Evolutionary conservation across 495 filamentous ascomycete species (phyloP), one percentile per base, ranked within the genome.

Genomic region (Darksidea phi): DNA sequence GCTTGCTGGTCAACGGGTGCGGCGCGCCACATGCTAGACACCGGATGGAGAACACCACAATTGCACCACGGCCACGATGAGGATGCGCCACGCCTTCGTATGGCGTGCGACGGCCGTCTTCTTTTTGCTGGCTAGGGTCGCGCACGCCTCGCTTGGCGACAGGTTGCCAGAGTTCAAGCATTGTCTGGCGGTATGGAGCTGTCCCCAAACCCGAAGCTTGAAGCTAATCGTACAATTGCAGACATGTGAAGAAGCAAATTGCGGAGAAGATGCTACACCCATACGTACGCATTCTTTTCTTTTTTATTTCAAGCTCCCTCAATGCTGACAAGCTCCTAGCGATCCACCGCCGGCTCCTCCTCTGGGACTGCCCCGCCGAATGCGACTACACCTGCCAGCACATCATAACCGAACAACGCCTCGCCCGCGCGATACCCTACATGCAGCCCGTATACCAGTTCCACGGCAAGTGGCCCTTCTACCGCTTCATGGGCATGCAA

Each of bases 391-490:
- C 88, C 47, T 98, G 94, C 80, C 94, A 98, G 73, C 94, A 96
- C 79, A 88, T 96, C 73, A 80, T 94, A 52, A 97, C 94, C 53
- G 75, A 88, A 58, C 75, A 72, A 21, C 90, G 94, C 58, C 73
- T 89, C 49, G 77, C 82, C 37, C 79, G 82, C 67, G 80, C 84
- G 47, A 82, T 83, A 28, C 84, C 84, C 13, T 81, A 83, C 74
- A 72, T 81, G 41, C 77, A 81, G 26, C 82, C 88, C 2, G 72
- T 96, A 25, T 85, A 92, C 38, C 94, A 98, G 77, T 98, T 89
- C 79, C 92, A 98, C 78, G 94, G 95, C n/a, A 98, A 98, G 83
- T 98, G 94, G 94, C 94, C 94, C 26, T 98, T 98, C 79, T 78
- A 82, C 63, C 86, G 94, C 59, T 79, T 96, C 60, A 74, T 95